Evolutionary conservation across 164 flowering plant genomes (phyloP), one percentile per base, ranked within the genome.

Genomic region (Platanus orientalis): DNA sequence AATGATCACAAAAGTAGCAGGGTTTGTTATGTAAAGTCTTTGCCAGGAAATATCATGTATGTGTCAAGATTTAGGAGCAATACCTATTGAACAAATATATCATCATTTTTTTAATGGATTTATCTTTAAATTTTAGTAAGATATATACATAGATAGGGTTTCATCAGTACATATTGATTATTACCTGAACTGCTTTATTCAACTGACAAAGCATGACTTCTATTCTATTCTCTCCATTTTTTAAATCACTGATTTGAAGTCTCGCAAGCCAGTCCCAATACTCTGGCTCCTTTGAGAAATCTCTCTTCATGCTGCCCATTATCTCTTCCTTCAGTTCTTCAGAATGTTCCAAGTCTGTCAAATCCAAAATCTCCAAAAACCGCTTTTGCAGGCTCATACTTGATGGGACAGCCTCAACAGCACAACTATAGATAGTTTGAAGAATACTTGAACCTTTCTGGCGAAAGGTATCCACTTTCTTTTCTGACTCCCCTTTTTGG

Each of bases 191-290:
- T 57, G 90, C 92, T 67, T 79, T 78, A 30, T 78, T 67, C 36
- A 81, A 65, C 58, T 72, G 80, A 64, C 64, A 44, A 47, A 49
- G 65, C 21, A 50, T 34, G 5, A 51, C 55, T 30, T 67, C 75
- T 39, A 57, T 65, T 61, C 24, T 47, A 58, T 20, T 71, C 72
- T 21, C 65, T 70, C 28, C 26, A 63, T 30, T 75, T 42, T 60
- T 49, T 36, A 52, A 36, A 55, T 58, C 68, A 58, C 11, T 23
- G 32, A 74, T 25, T 75, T 80, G 78, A 70, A 54, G 75, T 68
- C 83, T 86, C 13, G 96, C 97, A 54, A 84, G 85, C 97, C 99
- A 94, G 63, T 91, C 92, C 97, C 99, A 91, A 60, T 83, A 94
- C 44, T 79, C 78, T 11, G 92, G 87, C 2, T 86, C 84, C 45